Conservation (phyloP, 345 rosid genomes). For the Schrenkiella parvula region DNA sequence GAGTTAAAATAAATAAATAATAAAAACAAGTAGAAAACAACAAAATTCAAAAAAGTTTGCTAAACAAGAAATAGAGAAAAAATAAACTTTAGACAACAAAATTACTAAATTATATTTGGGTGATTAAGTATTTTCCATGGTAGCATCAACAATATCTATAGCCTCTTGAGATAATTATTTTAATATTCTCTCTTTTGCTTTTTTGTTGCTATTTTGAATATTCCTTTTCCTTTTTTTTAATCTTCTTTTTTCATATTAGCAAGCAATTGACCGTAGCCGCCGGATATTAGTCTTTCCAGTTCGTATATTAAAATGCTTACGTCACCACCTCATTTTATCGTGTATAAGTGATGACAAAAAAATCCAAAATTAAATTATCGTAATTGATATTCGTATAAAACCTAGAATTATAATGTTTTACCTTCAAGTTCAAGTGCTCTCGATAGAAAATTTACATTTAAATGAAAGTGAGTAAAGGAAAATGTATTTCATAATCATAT, state of each 20-base stretch:
- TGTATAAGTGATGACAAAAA: too few species aligned
- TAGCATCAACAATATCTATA: conserved; percentile 13
- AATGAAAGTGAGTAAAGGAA: too few species aligned
- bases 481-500: too few species aligned
- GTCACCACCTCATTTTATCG: not conserved
- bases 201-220: conserved; percentile 7
- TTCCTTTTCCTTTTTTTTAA: conserved; percentile 7
- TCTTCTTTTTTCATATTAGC: not conserved
- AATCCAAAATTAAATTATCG: too few species aligned
- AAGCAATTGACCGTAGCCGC: too few species aligned
- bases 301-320: not conserved
- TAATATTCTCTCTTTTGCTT: not conserved
- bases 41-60: not conserved
- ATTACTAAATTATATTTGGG: not conserved
- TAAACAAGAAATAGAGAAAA: too few species aligned
- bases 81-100: not conserved
- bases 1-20: too few species aligned
- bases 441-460: too few species aligned
- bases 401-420: too few species aligned
- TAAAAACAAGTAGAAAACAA: not conserved
- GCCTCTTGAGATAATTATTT: conserved; percentile 11
- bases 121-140: not conserved
- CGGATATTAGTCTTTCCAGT: too few species aligned
- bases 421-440: too few species aligned
- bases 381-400: too few species aligned